Evolutionary conservation across 108 stramenopile genomes (phyloP).

Genomic region (Hondaea fermentalgiana): DNA sequence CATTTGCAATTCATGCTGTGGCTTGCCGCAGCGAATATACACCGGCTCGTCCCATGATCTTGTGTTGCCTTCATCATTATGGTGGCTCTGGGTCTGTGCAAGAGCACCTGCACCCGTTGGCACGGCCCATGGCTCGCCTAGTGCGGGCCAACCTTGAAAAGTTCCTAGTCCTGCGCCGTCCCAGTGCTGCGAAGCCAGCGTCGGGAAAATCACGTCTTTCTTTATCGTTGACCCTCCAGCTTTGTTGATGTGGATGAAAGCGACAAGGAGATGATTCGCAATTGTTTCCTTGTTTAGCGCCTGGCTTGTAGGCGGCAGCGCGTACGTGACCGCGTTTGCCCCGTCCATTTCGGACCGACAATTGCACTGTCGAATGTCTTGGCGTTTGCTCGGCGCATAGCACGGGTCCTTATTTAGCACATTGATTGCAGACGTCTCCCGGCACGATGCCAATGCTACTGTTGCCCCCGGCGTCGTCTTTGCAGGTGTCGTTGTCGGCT

Average conservation of each 20-base stretch:
- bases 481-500: too few relatives aligned
- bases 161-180: constrained; percentile 9
- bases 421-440: not conserved
- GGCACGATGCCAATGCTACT: not conserved
- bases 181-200: not conserved
- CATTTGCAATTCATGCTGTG: too few relatives aligned
- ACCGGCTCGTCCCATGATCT: not conserved
- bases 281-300: not conserved
- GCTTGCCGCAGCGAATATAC: not conserved
- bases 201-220: not conserved
- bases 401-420: not conserved
- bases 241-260: not conserved
- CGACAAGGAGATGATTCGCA: not conserved
- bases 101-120: not conserved
- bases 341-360: not conserved
- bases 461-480: too few relatives aligned
- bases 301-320: too few relatives aligned
- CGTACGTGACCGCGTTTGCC: not conserved
- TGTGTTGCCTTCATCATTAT: not conserved
- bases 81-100: not conserved
- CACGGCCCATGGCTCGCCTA: not conserved
- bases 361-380: not conserved
- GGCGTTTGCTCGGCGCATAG: not conserved
- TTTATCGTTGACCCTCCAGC: constrained; percentile 7
- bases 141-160: not conserved